Conservation (phyloP, 1,284 basidiomycete species). For the Pseudozyma flocculosa region DNA sequence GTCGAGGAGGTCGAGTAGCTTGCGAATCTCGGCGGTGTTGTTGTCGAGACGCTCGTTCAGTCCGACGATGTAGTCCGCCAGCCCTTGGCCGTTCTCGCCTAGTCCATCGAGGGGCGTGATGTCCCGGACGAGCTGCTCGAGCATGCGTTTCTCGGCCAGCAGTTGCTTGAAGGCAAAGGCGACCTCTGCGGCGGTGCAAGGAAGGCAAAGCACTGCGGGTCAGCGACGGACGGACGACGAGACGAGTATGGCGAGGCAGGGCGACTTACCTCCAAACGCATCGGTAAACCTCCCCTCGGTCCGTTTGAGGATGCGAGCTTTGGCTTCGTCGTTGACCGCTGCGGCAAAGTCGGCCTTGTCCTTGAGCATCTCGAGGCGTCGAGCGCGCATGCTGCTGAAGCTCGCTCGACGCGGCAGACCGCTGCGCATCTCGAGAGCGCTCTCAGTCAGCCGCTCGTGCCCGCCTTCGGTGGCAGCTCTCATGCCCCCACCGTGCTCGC, state of each 20-base stretch:
- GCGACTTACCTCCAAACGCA: conserved; percentile 17
- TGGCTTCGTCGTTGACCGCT: conserved; percentile 12
- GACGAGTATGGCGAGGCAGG: background rate
- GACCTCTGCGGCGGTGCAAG: conserved; percentile 14
- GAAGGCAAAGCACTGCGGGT: too few species aligned
- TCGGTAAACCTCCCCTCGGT: conserved; percentile 41
- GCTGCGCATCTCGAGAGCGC: background rate
- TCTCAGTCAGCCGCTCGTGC: background rate
- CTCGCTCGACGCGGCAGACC: conserved; percentile 13
- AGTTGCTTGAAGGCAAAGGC: conserved; percentile 45
- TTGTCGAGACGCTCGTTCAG: conserved; percentile 39
- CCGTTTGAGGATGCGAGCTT: conserved; percentile 29
- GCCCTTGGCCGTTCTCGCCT: conserved; percentile 26
- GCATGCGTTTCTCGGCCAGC: conserved; percentile 42
- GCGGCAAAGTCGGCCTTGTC: conserved; percentile 20
- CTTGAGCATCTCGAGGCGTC: conserved; percentile 32
- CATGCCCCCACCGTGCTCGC: background rate
- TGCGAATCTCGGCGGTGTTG: conserved; percentile 36
- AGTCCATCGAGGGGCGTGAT: conserved; percentile 42
- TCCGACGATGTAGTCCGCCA: conserved; percentile 27
- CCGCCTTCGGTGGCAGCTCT: background rate
- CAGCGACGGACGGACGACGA: background rate
- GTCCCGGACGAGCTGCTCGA: conserved; percentile 44
- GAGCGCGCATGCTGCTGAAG: conserved; percentile 19
- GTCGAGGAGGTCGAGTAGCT: conserved; percentile 46